Evolutionary conservation across 306 rosid genomes (phyloP).

Genomic region (Carpinus fangiana): DNA sequence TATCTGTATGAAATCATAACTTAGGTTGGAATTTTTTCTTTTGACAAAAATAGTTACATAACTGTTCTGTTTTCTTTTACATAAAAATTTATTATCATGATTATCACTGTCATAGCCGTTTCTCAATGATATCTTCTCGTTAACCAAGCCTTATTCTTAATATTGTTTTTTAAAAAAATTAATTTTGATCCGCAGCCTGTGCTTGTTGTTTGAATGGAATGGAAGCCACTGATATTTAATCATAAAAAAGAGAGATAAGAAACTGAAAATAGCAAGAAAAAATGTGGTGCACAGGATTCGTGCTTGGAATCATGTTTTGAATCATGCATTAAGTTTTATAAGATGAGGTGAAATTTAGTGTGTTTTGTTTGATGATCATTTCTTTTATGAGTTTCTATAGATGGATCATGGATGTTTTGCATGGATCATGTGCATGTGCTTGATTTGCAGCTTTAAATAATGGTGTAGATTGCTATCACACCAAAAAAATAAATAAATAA

Average conservation of each 20-base stretch:
- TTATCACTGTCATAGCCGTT: not conserved
- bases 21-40: not conserved
- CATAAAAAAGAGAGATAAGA: not conserved
- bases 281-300: conserved; percentile 13
- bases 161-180: not conserved
- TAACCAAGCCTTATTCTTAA: not conserved
- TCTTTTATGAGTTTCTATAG: not conserved
- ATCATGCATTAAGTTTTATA: not conserved
- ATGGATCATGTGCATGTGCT: not conserved
- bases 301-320: conserved; percentile 3
- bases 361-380: not conserved
- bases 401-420: not conserved
- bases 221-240: not conserved
- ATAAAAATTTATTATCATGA: not conserved
- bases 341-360: conserved; percentile 6
- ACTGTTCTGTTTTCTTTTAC: not conserved
- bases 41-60: not conserved
- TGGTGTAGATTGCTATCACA: not conserved
- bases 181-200: not conserved
- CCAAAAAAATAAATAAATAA: not conserved
- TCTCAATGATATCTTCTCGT: not conserved
- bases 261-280: not conserved
- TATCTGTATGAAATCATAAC: conserved; percentile 7
- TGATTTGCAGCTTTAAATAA: not conserved
- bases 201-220: not conserved